A percentile compares a stretch with the other conserved stretches of the same genome.
phyloP scores from a whole-genome alignment of 345 rosid genomes.

The Salix udensis region DNA sequence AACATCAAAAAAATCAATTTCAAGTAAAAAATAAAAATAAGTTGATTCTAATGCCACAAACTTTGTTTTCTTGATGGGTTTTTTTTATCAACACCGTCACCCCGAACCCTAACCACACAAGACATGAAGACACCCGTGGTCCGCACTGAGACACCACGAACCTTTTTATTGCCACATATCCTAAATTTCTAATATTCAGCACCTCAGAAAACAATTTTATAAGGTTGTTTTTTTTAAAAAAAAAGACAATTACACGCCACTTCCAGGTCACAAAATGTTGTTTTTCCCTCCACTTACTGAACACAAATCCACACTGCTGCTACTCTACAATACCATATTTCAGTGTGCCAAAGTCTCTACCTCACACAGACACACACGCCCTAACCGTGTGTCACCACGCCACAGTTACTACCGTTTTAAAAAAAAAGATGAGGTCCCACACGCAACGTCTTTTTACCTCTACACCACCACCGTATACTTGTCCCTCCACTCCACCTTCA shows the following conservation, averaged over 20 bases:
- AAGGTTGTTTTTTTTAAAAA: too few relatives aligned
- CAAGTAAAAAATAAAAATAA: too few relatives aligned
- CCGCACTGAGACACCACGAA: too few relatives aligned
- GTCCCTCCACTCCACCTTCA: neutral
- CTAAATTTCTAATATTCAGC: neutral
- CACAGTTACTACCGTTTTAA: neutral
- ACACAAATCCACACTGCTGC: neutral
- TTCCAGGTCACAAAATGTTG: conserved; percentile 12
- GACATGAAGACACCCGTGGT: too few relatives aligned
- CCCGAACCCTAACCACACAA: too few relatives aligned
- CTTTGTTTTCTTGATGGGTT: too few relatives aligned
- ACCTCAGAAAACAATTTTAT: neutral
- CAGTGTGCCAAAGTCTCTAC: neutral
- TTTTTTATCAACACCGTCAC: too few relatives aligned
- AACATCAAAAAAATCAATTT: too few relatives aligned
- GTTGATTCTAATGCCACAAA: too few relatives aligned
- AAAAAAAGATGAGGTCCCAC: conserved; percentile 11
- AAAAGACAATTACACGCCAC: neutral
- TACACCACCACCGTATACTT: neutral
- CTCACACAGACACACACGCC: neutral
- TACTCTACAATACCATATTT: too few relatives aligned
- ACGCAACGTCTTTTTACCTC: neutral
- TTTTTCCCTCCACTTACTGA: neutral
- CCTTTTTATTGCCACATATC: too few relatives aligned
- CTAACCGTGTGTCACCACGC: neutral